These are phyloP conservation scores for Ballota nigra DNA, from an alignment of 257 asterid genomes.

Conservation along the genomic window DNA sequence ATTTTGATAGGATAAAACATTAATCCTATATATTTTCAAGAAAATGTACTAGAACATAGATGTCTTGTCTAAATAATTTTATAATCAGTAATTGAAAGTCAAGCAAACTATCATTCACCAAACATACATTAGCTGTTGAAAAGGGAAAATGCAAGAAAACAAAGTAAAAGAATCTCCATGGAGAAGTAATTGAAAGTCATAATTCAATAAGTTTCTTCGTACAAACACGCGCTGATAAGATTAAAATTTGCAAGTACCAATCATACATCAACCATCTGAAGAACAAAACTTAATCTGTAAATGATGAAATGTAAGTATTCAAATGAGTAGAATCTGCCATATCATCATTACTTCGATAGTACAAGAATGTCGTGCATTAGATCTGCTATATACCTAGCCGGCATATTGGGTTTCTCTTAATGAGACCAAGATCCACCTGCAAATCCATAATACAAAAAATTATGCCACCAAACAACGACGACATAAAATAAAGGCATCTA, in stretches of 20 bases:
- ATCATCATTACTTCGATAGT: not conserved
- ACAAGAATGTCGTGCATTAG: not conserved
- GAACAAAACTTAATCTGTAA: not conserved
- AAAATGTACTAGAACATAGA: not conserved
- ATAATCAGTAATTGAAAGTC: not conserved
- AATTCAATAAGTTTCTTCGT: not conserved
- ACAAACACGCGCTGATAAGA: not conserved
- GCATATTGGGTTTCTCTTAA: conserved; percentile 77
- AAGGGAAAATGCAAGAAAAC: not conserved
- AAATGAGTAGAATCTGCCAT: not conserved
- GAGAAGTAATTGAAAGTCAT: not conserved
- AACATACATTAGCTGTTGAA: not conserved
- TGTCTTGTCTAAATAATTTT: not conserved
- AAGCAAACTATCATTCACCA: not conserved
- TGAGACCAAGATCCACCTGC: conserved; percentile 90
- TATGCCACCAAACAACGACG: not conserved
- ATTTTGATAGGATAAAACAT: not conserved
- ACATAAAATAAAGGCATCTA: not conserved
- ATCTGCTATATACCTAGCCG: conserved; percentile 54
- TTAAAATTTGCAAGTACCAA: conserved; percentile 2
- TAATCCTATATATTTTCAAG: not conserved
- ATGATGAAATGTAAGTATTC: not conserved
- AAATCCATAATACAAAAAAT: conserved; percentile 17
- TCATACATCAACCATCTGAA: not conserved
- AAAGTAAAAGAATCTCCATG: not conserved